Base-by-base conservation (phyloP, 139 green algal species). In the Medakamo hakoo region DNA sequence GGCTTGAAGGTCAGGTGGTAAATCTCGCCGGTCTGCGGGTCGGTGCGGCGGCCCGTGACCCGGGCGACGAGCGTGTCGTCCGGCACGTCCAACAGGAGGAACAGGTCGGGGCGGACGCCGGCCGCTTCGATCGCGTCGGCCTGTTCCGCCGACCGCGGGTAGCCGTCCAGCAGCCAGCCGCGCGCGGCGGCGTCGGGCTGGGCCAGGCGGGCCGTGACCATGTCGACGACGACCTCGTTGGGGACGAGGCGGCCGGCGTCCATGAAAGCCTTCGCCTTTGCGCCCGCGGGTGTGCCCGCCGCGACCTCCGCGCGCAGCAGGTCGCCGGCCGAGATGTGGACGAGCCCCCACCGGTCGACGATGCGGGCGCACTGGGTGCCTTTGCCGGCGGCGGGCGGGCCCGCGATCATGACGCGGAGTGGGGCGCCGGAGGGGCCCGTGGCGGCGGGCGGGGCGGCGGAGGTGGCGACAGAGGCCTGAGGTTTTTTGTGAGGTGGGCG, bases 151-250 rank as follows among this genome's bases (percentile, higher is more conserved):
- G 78, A 92, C 57, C 93, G 81, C 0, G 93, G 93, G 75, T 98
- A 99, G 49, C 93, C 93, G 67, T 99, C 93, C 68, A 99, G 75
- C 61, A 99, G 80, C 93, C 92, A 99, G 27, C 93, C 93, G 1
- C 78, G 68, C 59, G 75, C 16, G 64, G 74, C 28, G 2, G 79
- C 82, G 25, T 78, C 74, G 1, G 60, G 55, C 63, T 84, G 60
- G 0, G 62, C 72, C 27, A 96, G 71, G 27, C 83, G 71, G 31
- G 69, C 68, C 69, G 89, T 89, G 9, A 97, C 90, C 87, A 97
- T 96, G 28, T 87, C 82, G 57, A 95, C 86, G 24, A 94, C 85
- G 26, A 84, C 73, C 64, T 96, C 86, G 57, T 98, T 88, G 26
- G 93, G 90, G 56, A 99, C 93, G 31, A 99, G 80, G 30, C 85